Evolutionary conservation across 768 basidiomycete species (phyloP), one percentile per base, ranked within the genome.

Genomic region (Rhizopogon vesiculosus): DNA sequence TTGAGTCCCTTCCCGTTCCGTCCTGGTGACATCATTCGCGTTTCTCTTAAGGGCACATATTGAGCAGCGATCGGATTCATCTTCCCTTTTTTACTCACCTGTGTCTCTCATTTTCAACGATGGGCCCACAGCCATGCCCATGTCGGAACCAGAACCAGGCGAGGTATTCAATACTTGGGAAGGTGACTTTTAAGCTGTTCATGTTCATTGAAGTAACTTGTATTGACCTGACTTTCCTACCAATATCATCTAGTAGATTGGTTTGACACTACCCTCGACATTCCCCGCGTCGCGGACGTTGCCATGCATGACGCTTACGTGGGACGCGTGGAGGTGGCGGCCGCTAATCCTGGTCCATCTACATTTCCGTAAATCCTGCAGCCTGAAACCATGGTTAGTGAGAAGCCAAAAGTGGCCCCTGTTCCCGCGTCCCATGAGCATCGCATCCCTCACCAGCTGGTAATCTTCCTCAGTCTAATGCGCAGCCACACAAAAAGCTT

Each of bases 11-110:
- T 85, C 8, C 51, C 69, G 35, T 72, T 83, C 55, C 66, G 71
- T 39, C 66, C 77, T 6, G 66, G 69, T 3, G 78, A 82, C 54
- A 67, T 68, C 40, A 60, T 86, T 25, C 64, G 65, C n/a, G 51
- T 86, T n/a, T 72, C 78, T 16, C 72, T 85, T n/a, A 76, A 72
- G 55, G 81, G 80, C 2, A 19, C 57, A 55, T 28, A 56, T 82
- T 19, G 68, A 69, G 39, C 67, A 45, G 39, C 68, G 66, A 48
- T 40, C 54, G 25, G 62, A 62, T 18, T 62, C 61, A 25, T 70
- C 66, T 41, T 61, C 66, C 10, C 60, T 64, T 5, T 69, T 65
- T 48, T 70, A 58, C 25, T 63, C 78, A 16, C 73, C 77, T 29
- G 64, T 82, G 54, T 57, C 61, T 18, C 65, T 85, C 55, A 59